Base-by-base conservation (phyloP, 2,329 filamentous ascomycete genomes). In the Fusarium subtropicale region DNA sequence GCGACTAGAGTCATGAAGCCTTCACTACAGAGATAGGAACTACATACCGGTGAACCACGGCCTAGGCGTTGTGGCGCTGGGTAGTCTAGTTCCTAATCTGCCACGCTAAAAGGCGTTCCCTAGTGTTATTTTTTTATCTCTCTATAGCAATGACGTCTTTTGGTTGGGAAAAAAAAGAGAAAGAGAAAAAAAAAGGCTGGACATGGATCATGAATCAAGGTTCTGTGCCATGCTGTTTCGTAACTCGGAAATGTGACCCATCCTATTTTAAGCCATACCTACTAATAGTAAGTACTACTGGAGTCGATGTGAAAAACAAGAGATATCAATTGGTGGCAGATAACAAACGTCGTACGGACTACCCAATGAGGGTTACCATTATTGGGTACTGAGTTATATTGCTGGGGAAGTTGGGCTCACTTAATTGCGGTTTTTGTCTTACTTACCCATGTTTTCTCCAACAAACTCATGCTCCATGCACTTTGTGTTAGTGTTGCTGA, bases 101-200 rank as follows among this genome's bases (percentile, higher is more conserved):
- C 28, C 46, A 38, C 60, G 64, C 70, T 72, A 71, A 68, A 48
- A 58, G 39, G 39, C 34, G 52, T 50, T 46, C 58, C 55, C 39
- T 52, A 30, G 42, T 38, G 52, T 48, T 64, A 59, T 59, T 48
- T 33, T 38, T 20, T 30, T 12, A 30, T 36, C 26, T 22, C 33
- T 28, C 44, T 53, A 48, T 54, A 60, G 60, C 31, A 48, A 74
- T 74, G 71, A 74, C 71, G 71, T 74, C 68, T 69, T 74, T 45
- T 48, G 55, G 51, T 44, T 36, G 33, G n/a, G 31, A 22, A 38
- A n/a, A 28, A n/a, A 16, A 36, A 26, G 15, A 24, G 22, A 15
- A 22, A 41, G 15, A 33, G 16, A 2, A 10, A 16, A 31, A 31
- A 41, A 63, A 56, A 56, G 47, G 41, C 48, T 47, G 51, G 44